phyloP scores from a whole-genome alignment of 2,329 filamentous ascomycete species.

The Ophiostoma quercus region DNA sequence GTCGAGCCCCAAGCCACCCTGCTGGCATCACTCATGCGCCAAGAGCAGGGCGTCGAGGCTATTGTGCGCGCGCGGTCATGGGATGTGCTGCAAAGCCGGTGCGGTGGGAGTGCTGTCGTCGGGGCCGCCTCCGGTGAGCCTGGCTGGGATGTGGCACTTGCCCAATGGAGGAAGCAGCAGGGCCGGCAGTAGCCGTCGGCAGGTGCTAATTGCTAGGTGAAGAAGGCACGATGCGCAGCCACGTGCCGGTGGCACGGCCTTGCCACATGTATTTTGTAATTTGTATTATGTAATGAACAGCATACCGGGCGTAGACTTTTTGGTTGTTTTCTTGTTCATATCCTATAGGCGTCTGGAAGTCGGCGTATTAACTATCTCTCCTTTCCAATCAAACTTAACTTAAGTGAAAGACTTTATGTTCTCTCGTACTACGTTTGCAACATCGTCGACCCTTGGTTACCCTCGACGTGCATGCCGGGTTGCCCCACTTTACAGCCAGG shows the following conservation, averaged over 20 bases:
- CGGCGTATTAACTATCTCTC: background rate
- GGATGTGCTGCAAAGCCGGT: slow-evolving; percentile 70
- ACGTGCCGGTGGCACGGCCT: background rate
- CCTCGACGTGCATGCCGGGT: background rate
- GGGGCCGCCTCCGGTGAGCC: slow-evolving; percentile 45
- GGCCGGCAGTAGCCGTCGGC: slow-evolving; percentile 4
- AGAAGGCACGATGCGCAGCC: background rate
- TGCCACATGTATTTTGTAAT: background rate
- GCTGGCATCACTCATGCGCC: slow-evolving; percentile 66
- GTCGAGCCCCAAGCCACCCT: slow-evolving; percentile 74
- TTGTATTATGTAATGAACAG: slow-evolving; percentile 11
- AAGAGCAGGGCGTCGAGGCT: slow-evolving; percentile 69
- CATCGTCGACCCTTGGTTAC: too few relatives aligned
- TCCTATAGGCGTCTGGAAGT: background rate
- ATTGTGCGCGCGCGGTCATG: slow-evolving; percentile 81
- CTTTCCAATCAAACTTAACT: background rate
- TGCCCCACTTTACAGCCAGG: slow-evolving; percentile 18
- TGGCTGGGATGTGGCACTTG: slow-evolving; percentile 61
- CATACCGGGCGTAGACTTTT: background rate
- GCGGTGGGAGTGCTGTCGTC: slow-evolving; percentile 37
- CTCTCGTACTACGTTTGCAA: background rate
- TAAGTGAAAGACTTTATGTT: background rate
- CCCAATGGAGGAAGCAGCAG: slow-evolving; percentile 46
- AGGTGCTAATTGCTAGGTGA: background rate
- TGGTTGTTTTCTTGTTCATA: background rate